phyloP scores from a whole-genome alignment of 768 basidiomycete species.

The Tulasnella sp. region DNA sequence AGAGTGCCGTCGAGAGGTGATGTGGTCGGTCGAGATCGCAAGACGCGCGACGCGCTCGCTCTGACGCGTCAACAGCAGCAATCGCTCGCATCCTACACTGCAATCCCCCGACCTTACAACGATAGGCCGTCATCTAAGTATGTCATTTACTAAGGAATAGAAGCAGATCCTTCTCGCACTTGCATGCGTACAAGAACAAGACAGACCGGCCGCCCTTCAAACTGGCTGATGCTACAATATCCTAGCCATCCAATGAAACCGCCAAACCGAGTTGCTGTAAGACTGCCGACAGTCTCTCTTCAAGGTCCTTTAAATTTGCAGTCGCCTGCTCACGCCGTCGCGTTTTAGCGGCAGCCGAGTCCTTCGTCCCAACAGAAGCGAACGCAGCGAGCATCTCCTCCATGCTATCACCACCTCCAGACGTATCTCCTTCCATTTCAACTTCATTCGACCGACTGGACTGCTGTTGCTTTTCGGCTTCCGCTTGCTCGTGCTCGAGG shows the following conservation, averaged over 20 bases:
- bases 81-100: neutral
- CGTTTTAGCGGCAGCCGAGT: neutral
- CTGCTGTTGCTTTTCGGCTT: conserved; percentile 37
- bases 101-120: too few species aligned
- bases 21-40: neutral
- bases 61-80: neutral
- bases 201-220: too few species aligned
- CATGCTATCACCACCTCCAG: conserved; percentile 15
- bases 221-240: neutral
- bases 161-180: too few species aligned
- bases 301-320: neutral
- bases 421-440: conserved; percentile 19
- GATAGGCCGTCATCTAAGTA: too few species aligned
- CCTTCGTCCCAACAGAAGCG: neutral
- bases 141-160: too few species aligned
- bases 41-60: neutral
- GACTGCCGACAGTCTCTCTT: neutral
- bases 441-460: conserved; percentile 25
- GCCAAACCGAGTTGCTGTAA: neutral
- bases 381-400: conserved; percentile 15
- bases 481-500: conserved; percentile 22
- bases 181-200: too few species aligned
- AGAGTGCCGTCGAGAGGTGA: neutral
- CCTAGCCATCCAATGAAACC: neutral
- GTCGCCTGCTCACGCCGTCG: neutral